Evolutionary conservation across 169 alveolate species (phyloP).

Genomic region (Plasmodium gallinaceum): DNA sequence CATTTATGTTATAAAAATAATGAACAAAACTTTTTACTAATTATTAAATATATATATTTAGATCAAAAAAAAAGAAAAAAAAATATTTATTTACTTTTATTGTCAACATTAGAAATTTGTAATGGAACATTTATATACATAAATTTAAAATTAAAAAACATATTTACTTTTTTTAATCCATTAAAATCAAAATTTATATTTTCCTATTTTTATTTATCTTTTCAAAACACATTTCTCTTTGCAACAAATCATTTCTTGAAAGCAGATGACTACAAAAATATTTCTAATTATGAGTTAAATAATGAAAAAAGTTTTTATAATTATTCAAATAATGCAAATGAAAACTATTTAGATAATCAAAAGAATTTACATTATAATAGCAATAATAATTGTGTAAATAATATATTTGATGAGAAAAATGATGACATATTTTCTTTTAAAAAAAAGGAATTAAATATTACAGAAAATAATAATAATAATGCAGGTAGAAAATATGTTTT

Average conservation of each 20-base stretch:
- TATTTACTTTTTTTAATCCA: conserved; percentile 71
- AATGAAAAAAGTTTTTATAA: neutral
- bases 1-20: conserved; percentile 26
- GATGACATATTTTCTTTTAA: neutral
- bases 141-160: conserved; percentile 36
- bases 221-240: conserved; percentile 43
- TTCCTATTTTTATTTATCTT: conserved; percentile 44
- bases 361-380: neutral
- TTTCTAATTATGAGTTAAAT: neutral
- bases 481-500: conserved; percentile 6
- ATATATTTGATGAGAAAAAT: too few species aligned
- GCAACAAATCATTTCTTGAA: conserved; percentile 43
- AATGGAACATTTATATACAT: conserved; percentile 36
- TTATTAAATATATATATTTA: conserved; percentile 35
- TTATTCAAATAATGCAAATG: neutral
- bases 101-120: conserved; percentile 61
- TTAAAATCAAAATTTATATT: conserved; percentile 20
- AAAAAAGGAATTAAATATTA: conserved; percentile 7
- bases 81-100: conserved; percentile 17
- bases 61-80: conserved; percentile 25
- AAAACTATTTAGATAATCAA: neutral
- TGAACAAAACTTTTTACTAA: conserved; percentile 32
- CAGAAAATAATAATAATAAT: neutral
- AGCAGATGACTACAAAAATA: neutral
- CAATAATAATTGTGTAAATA: neutral